A percentile compares a stretch with the other conserved stretches of the same genome.
Conservation (phyloP, 108 stramenopile species). For the Cyclotella baltica region DNA sequence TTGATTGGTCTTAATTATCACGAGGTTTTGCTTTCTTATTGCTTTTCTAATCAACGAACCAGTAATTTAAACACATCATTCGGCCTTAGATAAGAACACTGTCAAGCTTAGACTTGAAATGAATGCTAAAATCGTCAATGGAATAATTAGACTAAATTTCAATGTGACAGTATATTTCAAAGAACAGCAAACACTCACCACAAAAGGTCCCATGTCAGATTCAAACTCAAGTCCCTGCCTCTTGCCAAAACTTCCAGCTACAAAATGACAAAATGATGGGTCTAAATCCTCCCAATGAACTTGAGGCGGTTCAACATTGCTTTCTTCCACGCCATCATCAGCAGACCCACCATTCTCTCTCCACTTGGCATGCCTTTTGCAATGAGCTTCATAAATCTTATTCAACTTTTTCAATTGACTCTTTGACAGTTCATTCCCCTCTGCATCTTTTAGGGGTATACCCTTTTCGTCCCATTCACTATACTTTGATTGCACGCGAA, state of each 20-base stretch:
- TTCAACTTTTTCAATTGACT: conserved; percentile 62
- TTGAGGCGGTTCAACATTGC: conserved; percentile 3
- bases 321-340: background rate
- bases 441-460: conserved; percentile 53
- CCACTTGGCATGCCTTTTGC: conserved; percentile 60
- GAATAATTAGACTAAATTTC: background rate
- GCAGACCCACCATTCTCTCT: conserved; percentile 12
- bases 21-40: too few species aligned
- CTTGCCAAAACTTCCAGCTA: conserved; percentile 70
- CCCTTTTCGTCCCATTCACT: conserved; percentile 54
- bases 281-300: conserved; percentile 41
- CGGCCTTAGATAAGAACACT: too few species aligned
- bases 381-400: conserved; percentile 64
- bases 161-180: too few species aligned
- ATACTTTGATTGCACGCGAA: conserved; percentile 50
- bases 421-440: conserved; percentile 62
- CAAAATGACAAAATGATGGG: conserved; percentile 53
- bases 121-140: background rate
- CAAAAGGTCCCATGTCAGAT: conserved; percentile 57
- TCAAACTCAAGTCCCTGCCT: conserved; percentile 65
- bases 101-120: too few species aligned
- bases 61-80: too few species aligned
- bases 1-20: too few species aligned
- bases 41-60: too few species aligned
- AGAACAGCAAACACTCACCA: background rate